phyloP scores from a whole-genome alignment of 2,329 filamentous ascomycete species.

The Cordyceps tenuipes region DNA sequence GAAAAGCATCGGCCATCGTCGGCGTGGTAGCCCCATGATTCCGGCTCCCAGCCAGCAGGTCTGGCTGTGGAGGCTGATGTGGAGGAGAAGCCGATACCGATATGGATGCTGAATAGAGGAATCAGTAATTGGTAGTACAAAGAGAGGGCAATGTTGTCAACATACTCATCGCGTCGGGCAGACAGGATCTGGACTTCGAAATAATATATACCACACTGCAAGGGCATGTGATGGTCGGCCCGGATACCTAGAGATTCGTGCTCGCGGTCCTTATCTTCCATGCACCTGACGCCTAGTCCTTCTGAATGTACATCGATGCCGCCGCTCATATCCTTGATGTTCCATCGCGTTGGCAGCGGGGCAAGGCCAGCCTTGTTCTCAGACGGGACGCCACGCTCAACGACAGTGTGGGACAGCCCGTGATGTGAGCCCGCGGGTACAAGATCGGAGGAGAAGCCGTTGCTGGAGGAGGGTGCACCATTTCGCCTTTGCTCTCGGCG shows the following conservation, averaged over 20 bases:
- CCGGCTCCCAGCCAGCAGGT: slow-evolving; percentile 58
- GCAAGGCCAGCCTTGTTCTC: slow-evolving; percentile 53
- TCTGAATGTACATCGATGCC: slow-evolving; percentile 67
- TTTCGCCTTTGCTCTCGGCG: slow-evolving; percentile 36
- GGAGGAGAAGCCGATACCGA: slow-evolving; percentile 54
- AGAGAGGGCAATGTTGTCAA: not conserved
- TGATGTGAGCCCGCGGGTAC: slow-evolving; percentile 49
- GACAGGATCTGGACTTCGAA: slow-evolving; percentile 60
- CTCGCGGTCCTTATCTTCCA: slow-evolving; percentile 43
- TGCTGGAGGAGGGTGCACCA: slow-evolving; percentile 35
- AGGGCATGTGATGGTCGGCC: slow-evolving; percentile 77
- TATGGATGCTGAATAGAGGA: slow-evolving; percentile 39
- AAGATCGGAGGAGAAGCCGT: slow-evolving; percentile 34
- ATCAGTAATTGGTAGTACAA: not conserved
- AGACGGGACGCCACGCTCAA: slow-evolving; percentile 60
- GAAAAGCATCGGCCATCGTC: slow-evolving; percentile 57
- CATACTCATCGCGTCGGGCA: slow-evolving; percentile 48
- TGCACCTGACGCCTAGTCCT: slow-evolving; percentile 62
- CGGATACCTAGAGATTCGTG: slow-evolving; percentile 77
- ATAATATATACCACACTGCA: slow-evolving; percentile 89
- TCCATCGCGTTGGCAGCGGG: slow-evolving; percentile 77
- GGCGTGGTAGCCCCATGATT: slow-evolving; percentile 62
- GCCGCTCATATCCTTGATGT: slow-evolving; percentile 62
- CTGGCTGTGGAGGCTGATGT: slow-evolving; percentile 45
- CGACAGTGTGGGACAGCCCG: slow-evolving; percentile 74